Evolutionary conservation across 2,329 filamentous ascomycete species (phyloP), one percentile per base, ranked within the genome.

Genomic region (Fusarium stilboides): DNA sequence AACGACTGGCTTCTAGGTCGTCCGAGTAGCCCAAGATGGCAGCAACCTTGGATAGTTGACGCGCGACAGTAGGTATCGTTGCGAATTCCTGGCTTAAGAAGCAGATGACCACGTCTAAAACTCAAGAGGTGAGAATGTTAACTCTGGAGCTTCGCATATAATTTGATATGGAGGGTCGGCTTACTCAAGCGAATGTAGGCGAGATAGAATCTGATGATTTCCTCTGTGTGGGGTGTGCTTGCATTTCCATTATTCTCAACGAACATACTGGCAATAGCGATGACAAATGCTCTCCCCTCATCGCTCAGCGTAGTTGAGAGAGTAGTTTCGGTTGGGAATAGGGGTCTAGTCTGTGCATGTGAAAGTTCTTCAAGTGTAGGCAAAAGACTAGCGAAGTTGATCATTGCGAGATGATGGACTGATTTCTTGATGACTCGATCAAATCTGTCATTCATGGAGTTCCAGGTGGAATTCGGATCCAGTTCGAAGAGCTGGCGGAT

Each of bases 1-100:
- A 19, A 26, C n/a, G 10, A 12, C 33, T 17, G 31, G 45, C 44
- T 15, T 33, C 34, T 20, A 51, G 37, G 26, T 43, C 37, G 24
- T 31, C 37, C 7, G 15, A 12, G 20, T 19, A 15, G 9, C 55
- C 46, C 7, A 31, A 4, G 33, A 40, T 22, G n/a, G 34, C 15
- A 26, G 44, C 39, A 36, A 58, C 15, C 14, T 58, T n/a, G 45
- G 20, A 52, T 17, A 34, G 24, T 15, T 37, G 22, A 13, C 46
- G 39, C 22, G 55, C 55, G 12, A 52, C 46, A 17, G 9, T 15
- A 14, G 46, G 46, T 26, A 10, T 26, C 33, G 39, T 20, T 15
- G 52, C 15, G 33, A 58, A 39, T 33, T 58, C 46, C 33, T 31
- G 8, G 15, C 22, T 7, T 15, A 44, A 15, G 15, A 9, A n/a